Evolutionary conservation across 2,329 filamentous ascomycete genomes (phyloP), one percentile per base, ranked within the genome.

Genomic region (Botryosphaeria dothidea): DNA sequence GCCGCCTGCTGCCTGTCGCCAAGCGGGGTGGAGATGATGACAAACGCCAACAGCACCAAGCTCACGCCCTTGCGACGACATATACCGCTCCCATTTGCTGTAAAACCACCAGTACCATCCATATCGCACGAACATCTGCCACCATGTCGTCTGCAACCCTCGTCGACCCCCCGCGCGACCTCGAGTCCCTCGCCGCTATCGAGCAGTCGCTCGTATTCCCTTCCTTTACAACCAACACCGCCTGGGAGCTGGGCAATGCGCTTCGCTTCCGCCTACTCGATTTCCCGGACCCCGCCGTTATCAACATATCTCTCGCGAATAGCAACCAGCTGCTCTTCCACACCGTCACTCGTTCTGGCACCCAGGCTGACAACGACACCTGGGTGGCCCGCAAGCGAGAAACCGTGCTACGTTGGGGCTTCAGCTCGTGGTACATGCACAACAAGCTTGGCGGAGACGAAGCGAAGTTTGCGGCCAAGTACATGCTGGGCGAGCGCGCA

Each of bases 361-460:
- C 87, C 4, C 82, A 84, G 66, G 89, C 90, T 0, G 92, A 94
- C 75, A 90, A 91, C 71, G 88, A 91, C 74, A 78, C 78, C 29
- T 92, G 89, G 74, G 69, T 74, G 2, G 78, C 82, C 41, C 82
- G 91, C 36, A 94, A 95, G 82, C 81, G 88, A 15, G 87, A 86
- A 66, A 90, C 89, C 0, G 91, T 92, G 6, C 78, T 92, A 61
- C 81, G 91, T 9, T 94, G 87, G 79, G 90, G 90, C 0, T 78
- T 82, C 66, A 89, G 85, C 68, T 90, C 88, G 3, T 93, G 90
- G 89, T 85, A 86, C 66, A 85, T 92, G 85, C 83, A 85, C 67
- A 85, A 87, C 75, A 91, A 91, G 79, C 88, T 88, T 68, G 74
- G 72, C 1, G 86, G 86, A 11, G 84, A 92, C 67, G 89, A 92